Evolutionary conservation across 345 rosid species (phyloP).

Genomic region (Noccaea caerulescens): DNA sequence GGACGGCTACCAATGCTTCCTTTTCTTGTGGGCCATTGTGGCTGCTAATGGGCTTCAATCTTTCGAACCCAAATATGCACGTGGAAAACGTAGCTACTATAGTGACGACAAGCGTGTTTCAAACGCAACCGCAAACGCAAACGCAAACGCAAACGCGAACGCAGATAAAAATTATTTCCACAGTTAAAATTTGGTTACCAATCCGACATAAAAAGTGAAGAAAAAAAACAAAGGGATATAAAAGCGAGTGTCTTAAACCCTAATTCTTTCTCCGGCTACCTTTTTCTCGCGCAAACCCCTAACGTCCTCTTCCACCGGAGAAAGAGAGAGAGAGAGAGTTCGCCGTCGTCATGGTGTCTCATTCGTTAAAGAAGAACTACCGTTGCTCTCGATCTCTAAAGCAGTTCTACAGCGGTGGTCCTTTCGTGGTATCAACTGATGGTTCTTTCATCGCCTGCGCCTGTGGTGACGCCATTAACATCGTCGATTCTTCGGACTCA

Average conservation of each 20-base stretch:
- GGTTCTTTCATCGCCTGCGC: constrained; percentile 81
- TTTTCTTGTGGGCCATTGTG: constrained; percentile 13
- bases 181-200: too few species aligned
- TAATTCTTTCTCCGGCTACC: constrained; percentile 28
- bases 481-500: constrained; percentile 66
- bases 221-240: neutral
- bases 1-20: constrained; percentile 13
- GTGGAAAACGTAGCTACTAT: constrained; percentile 30
- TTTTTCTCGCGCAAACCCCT: constrained; percentile 21
- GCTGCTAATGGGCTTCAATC: constrained; percentile 26
- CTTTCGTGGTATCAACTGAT: constrained; percentile 75
- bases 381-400: constrained; percentile 65
- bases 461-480: constrained; percentile 73
- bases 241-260: constrained; percentile 41
- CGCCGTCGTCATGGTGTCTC: constrained; percentile 48
- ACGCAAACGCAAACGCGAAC: constrained; percentile 15
- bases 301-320: constrained; percentile 15
- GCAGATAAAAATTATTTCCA: neutral
- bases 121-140: constrained; percentile 14
- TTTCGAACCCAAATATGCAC: constrained; percentile 8
- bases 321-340: neutral
- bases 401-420: constrained; percentile 93
- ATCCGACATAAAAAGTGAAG: too few species aligned
- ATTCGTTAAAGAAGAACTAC: constrained; percentile 68
- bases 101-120: neutral